Percentiles rank a stretch among this genome's conserved stretches.
phyloP scores from a whole-genome alignment of 164 flowering plant genomes.

The Nymphaea colorata region DNA sequence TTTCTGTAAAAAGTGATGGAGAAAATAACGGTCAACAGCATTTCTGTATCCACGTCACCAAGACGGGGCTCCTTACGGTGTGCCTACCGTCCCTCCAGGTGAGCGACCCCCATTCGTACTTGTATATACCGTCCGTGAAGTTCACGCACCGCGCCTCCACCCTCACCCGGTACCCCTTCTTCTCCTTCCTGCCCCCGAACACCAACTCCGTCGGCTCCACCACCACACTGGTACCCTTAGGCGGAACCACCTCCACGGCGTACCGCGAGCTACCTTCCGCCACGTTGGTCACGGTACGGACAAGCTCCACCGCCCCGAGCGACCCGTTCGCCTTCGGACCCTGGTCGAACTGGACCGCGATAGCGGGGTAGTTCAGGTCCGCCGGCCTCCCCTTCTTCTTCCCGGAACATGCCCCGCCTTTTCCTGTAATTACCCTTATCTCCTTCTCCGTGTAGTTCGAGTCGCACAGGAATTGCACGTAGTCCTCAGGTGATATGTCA shows the following conservation, averaged over 20 bases:
- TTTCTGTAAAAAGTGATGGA: too few species aligned
- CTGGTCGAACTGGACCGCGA: slow-evolving; percentile 15
- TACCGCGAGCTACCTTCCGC: slow-evolving; percentile 4
- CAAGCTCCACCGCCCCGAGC: neutral
- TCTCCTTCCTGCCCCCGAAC: slow-evolving; percentile 2
- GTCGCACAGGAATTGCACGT: slow-evolving; percentile 28
- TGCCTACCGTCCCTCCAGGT: slow-evolving; percentile 7
- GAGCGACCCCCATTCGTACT: neutral
- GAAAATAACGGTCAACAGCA: neutral
- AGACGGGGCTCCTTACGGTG: slow-evolving; percentile 6
- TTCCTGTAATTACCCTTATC: slow-evolving; percentile 14
- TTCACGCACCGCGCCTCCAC: neutral
- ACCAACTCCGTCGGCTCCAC: slow-evolving; percentile 6
- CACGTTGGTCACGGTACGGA: slow-evolving; percentile 8
- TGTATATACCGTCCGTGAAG: neutral
- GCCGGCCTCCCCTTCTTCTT: slow-evolving; percentile 10
- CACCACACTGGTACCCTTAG: neutral
- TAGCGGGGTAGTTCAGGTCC: slow-evolving; percentile 43
- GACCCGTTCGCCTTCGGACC: neutral
- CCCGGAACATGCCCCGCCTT: slow-evolving; percentile 11
- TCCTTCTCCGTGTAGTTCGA: slow-evolving; percentile 18
- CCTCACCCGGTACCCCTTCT: slow-evolving; percentile 1
- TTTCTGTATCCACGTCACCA: slow-evolving; percentile 7
- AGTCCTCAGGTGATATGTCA: slow-evolving; percentile 31
- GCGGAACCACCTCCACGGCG: slow-evolving; percentile 1